A percentile compares a stretch with the other conserved stretches of the same genome.
Conservation (phyloP, 1,284 basidiomycete species). For the Sporisorium graminicola region DNA sequence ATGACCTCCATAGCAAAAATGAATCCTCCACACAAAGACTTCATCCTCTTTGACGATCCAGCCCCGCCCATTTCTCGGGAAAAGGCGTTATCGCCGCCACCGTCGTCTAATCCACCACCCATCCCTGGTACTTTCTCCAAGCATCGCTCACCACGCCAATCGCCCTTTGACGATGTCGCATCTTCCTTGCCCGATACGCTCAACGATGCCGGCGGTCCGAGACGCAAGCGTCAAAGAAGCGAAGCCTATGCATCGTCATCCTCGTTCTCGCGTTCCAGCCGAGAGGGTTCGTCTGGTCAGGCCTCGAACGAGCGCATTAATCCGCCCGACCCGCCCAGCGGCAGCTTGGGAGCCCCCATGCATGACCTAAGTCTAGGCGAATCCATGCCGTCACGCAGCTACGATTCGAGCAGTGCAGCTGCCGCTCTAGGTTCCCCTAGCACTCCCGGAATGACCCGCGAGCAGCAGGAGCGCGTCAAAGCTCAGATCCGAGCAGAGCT, state of each 20-base stretch:
- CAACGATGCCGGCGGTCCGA: constrained; percentile 28
- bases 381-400: constrained; percentile 20
- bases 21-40: constrained; percentile 43
- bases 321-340: constrained; percentile 39
- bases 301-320: constrained; percentile 29
- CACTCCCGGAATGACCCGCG: constrained; percentile 24
- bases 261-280: constrained; percentile 21
- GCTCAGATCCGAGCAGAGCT: constrained; percentile 55
- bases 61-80: constrained; percentile 9
- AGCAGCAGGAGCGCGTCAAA: constrained; percentile 48
- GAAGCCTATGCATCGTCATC: constrained; percentile 32
- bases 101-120: constrained; percentile 10
- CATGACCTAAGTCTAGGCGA: constrained; percentile 48
- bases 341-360: constrained; percentile 52
- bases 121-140: constrained; percentile 30
- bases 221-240: constrained; percentile 50
- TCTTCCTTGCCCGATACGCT: constrained; percentile 27
- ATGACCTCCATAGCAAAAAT: constrained; percentile 22
- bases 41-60: constrained; percentile 60
- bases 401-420: constrained; percentile 16
- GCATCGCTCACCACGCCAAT: constrained; percentile 49
- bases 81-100: constrained; percentile 2
- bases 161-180: constrained; percentile 46
- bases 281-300: constrained; percentile 24
- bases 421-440: constrained; percentile 29